Evolutionary conservation across 2,329 filamentous ascomycete genomes (phyloP).

Genomic region (Calonectria henricotiae): DNA sequence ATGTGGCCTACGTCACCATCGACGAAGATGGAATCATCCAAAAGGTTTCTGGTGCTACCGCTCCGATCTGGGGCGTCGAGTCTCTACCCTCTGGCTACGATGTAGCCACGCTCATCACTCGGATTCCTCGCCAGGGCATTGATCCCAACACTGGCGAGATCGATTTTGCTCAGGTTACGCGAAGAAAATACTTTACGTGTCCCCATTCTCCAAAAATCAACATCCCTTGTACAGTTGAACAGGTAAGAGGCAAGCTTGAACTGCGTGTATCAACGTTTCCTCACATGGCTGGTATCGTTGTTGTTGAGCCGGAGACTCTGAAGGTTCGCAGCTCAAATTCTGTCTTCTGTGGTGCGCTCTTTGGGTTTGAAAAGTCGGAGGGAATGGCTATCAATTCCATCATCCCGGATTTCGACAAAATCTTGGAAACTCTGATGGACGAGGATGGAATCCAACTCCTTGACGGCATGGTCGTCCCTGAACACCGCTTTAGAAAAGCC

Average conservation of each 20-base stretch:
- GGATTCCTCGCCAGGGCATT: slow-evolving; percentile 83
- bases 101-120: slow-evolving; percentile 84
- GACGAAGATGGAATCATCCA: slow-evolving; percentile 85
- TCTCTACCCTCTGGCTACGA: slow-evolving; percentile 79
- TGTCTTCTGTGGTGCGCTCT: slow-evolving; percentile 92
- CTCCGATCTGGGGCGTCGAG: slow-evolving; percentile 88
- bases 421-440: slow-evolving; percentile 85
- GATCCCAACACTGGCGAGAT: slow-evolving; percentile 80
- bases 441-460: slow-evolving; percentile 88
- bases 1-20: slow-evolving; percentile 84
- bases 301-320: slow-evolving; percentile 85
- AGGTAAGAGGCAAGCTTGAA: slow-evolving; percentile 78
- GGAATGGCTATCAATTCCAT: slow-evolving; percentile 85
- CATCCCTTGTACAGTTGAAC: slow-evolving; percentile 87
- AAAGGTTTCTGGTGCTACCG: slow-evolving; percentile 81
- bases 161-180: slow-evolving; percentile 83
- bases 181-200: slow-evolving; percentile 87
- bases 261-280: slow-evolving; percentile 94
- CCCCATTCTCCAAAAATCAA: slow-evolving; percentile 83
- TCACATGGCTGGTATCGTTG: slow-evolving; percentile 97
- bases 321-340: slow-evolving; percentile 94
- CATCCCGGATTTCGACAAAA: slow-evolving; percentile 89
- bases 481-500: slow-evolving; percentile 94
- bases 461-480: slow-evolving; percentile 97
- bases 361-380: slow-evolving; percentile 89